These are phyloP conservation scores for Colletotrichum zoysiae DNA, from an alignment of 2,329 filamentous ascomycete genomes.

Conservation along the genomic window DNA sequence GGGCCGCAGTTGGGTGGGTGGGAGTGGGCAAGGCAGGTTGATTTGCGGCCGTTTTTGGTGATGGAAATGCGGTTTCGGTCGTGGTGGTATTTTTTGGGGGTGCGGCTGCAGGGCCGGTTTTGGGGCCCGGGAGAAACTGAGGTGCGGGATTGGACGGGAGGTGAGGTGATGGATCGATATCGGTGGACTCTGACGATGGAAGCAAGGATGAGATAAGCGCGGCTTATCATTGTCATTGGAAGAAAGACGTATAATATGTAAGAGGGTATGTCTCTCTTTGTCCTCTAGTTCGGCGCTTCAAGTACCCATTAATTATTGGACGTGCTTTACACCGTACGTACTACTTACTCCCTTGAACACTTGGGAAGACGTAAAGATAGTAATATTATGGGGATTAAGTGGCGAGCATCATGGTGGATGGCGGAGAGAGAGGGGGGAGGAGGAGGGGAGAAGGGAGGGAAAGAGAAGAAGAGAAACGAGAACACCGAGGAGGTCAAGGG, in stretches of 20 bases:
- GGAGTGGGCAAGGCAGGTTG: conserved; percentile 38
- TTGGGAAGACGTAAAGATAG: conserved; percentile 10
- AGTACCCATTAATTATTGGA: conserved; percentile 28
- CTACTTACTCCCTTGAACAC: neutral
- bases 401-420: conserved; percentile 33
- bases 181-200: conserved; percentile 60
- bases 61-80: conserved; percentile 34
- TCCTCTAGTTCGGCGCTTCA: conserved; percentile 10
- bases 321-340: conserved; percentile 12
- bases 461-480: conserved; percentile 14
- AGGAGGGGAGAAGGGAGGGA: conserved; percentile 15
- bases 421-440: conserved; percentile 19
- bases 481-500: conserved; percentile 28
- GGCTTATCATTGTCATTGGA: conserved; percentile 70
- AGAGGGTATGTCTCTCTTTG: conserved; percentile 32
- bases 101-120: conserved; percentile 31
- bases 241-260: conserved; percentile 33
- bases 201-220: conserved; percentile 68
- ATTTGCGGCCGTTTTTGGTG: conserved; percentile 43
- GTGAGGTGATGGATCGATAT: conserved; percentile 40
- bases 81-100: conserved; percentile 15
- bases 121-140: conserved; percentile 34
- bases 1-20: conserved; percentile 23
- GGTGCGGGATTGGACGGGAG: conserved; percentile 38
- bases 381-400: conserved; percentile 14